Percentiles rank a stretch among this genome's conserved stretches.
Conservation (phyloP, 495 filamentous ascomycete species). For the Peziza echinospora region DNA sequence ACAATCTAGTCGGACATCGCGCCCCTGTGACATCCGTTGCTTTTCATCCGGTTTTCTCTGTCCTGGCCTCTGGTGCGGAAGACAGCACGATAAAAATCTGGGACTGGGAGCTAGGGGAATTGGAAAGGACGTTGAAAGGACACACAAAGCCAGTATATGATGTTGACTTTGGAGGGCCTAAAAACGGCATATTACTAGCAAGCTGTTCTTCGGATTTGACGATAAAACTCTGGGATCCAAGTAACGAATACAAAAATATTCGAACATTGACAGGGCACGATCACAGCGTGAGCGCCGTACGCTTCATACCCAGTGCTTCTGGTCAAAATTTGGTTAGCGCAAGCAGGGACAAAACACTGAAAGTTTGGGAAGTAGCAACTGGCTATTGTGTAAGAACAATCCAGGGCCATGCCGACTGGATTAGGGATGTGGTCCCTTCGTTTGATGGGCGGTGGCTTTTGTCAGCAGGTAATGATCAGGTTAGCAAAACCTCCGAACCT, state of each 20-base stretch:
- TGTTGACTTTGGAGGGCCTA: conserved; percentile 77
- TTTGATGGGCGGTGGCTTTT: conserved; percentile 66
- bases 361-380: conserved; percentile 84
- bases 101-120: conserved; percentile 92
- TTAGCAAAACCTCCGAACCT: too few species aligned
- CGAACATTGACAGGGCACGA: conserved; percentile 85
- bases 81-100: conserved; percentile 82
- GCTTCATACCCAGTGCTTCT: conserved; percentile 62
- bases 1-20: conserved; percentile 71
- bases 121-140: conserved; percentile 78
- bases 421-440: conserved; percentile 63
- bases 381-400: conserved; percentile 81
- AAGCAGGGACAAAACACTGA: conserved; percentile 58
- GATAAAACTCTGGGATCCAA: conserved; percentile 92
- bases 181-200: conserved; percentile 66
- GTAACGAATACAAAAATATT: conserved; percentile 87
- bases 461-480: conserved; percentile 58
- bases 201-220: conserved; percentile 80
- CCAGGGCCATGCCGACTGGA: conserved; percentile 68
- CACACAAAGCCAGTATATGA: conserved; percentile 80
- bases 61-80: conserved; percentile 78
- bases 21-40: conserved; percentile 67
- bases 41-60: conserved; percentile 86
- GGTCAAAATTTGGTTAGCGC: conserved; percentile 67
- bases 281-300: conserved; percentile 67